phyloP scores from a whole-genome alignment of 257 asterid species.

The Nicotiana tomentosiformis region DNA sequence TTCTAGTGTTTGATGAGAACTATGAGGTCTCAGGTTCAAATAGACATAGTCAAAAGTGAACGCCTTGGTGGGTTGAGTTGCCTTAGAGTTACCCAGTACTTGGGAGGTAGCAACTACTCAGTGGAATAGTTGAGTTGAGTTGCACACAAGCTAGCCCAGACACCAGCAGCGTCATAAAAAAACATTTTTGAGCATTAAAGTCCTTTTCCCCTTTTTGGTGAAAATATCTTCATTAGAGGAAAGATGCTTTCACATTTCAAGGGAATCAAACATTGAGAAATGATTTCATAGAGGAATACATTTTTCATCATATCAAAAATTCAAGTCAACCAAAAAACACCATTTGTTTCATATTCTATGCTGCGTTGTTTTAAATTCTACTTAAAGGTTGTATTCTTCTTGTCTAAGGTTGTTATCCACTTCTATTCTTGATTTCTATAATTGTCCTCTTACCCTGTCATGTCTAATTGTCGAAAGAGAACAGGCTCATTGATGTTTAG shows the following conservation, averaged over 20 bases:
- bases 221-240: neutral
- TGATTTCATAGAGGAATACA: neutral
- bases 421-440: slow-evolving; percentile 6
- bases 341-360: neutral
- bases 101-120: too few relatives aligned
- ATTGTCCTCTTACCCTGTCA: slow-evolving; percentile 2
- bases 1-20: too few relatives aligned
- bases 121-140: too few relatives aligned
- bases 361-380: neutral
- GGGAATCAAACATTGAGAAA: neutral
- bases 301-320: neutral
- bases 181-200: neutral
- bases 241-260: neutral
- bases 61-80: too few relatives aligned
- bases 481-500: slow-evolving; percentile 51
- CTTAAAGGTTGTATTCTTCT: neutral
- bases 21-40: too few relatives aligned
- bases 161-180: too few relatives aligned
- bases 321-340: neutral
- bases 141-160: too few relatives aligned
- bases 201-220: neutral
- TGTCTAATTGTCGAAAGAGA: slow-evolving; percentile 38
- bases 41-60: too few relatives aligned
- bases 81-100: too few relatives aligned
- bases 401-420: neutral